phyloP scores from a whole-genome alignment of 345 rosid genomes.

The Nephelium lappaceum region DNA sequence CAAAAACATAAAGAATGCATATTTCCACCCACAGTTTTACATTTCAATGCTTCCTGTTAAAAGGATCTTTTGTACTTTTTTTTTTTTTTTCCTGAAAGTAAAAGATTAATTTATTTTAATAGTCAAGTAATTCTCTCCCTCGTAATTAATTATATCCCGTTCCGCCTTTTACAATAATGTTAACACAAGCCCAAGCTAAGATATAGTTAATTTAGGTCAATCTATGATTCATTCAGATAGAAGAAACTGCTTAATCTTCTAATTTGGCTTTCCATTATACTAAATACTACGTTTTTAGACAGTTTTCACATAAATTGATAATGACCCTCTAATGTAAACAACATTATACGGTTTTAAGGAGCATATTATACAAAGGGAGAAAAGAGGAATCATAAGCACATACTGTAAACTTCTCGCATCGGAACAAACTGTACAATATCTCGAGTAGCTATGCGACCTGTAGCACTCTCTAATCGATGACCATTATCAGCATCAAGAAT shows the following conservation, averaged over 20 bases:
- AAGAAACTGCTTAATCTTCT: neutral
- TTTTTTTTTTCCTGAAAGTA: too few relatives aligned
- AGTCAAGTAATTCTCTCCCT: too few relatives aligned
- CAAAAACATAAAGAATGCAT: too few relatives aligned
- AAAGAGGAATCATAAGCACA: conserved; percentile 25
- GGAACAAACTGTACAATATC: conserved; percentile 93
- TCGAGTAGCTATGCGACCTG: conserved; percentile 74
- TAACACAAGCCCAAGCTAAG: neutral
- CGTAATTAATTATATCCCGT: too few relatives aligned
- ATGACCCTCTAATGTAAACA: neutral
- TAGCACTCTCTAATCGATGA: conserved; percentile 67
- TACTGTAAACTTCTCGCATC: conserved; percentile 73
- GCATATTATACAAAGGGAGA: neutral
- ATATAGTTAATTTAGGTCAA: neutral
- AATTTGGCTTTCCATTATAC: neutral
- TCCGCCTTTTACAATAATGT: too few relatives aligned
- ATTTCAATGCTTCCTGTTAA: too few relatives aligned
- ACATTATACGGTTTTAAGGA: neutral
- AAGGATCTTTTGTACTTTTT: too few relatives aligned
- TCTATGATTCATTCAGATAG: neutral
- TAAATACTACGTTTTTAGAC: neutral
- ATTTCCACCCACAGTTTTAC: too few relatives aligned
- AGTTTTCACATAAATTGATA: neutral
- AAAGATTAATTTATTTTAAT: too few relatives aligned
- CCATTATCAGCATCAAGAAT: conserved; percentile 88